Conservation (phyloP, 495 filamentous ascomycete genomes). For the Trichoderma virens region DNA sequence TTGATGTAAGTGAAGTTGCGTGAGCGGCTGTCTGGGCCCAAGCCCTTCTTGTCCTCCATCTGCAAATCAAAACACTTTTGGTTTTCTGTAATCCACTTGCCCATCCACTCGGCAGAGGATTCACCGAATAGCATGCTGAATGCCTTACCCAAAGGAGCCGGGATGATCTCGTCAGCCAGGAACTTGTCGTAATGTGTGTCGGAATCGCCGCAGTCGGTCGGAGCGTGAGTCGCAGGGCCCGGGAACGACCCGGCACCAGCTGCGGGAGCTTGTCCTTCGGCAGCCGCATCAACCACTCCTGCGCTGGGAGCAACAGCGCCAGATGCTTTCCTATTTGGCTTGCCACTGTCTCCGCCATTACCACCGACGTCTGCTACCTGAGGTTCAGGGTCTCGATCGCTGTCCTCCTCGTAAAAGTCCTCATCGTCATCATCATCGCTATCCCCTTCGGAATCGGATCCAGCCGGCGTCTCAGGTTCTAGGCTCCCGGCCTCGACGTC, state of each 20-base stretch:
- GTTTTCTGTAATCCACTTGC: constrained; percentile 75
- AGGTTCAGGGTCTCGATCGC: constrained; percentile 50
- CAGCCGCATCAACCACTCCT: constrained; percentile 51
- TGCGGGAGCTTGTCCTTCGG: constrained; percentile 28
- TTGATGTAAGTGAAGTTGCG: constrained; percentile 86
- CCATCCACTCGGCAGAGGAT: constrained; percentile 67
- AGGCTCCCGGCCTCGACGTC: constrained; percentile 33
- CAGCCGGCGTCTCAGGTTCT: constrained; percentile 16
- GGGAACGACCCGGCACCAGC: constrained; percentile 63
- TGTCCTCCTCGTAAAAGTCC: constrained; percentile 68
- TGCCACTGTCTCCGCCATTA: constrained; percentile 54
- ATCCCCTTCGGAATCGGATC: constrained; percentile 47
- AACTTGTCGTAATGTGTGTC: constrained; percentile 75
- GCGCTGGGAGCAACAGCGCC: constrained; percentile 37
- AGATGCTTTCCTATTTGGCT: constrained; percentile 59
- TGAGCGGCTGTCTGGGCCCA: constrained; percentile 62
- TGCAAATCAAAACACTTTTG: constrained; percentile 83
- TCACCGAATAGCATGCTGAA: constrained; percentile 83
- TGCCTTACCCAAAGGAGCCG: constrained; percentile 85
- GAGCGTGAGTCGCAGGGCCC: constrained; percentile 71
- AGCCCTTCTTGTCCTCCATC: constrained; percentile 73
- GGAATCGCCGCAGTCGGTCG: constrained; percentile 74
- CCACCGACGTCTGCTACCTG: constrained; percentile 54
- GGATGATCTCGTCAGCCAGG: constrained; percentile 76
- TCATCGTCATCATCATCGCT: constrained; percentile 59